phyloP scores from a whole-genome alignment of 2,329 filamentous ascomycete genomes.

The Chaetomium sp. region DNA sequence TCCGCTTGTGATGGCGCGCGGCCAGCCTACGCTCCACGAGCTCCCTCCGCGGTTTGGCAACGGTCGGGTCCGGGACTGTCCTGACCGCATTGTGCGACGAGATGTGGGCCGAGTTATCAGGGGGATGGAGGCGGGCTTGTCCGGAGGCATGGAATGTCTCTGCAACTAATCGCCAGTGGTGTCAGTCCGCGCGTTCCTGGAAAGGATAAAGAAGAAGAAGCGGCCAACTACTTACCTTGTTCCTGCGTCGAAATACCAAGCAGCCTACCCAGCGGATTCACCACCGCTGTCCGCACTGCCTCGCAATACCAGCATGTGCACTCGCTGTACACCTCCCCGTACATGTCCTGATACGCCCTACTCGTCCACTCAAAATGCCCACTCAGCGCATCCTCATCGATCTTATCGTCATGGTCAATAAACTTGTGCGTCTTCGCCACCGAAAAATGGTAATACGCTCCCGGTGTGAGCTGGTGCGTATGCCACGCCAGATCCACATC shows the following conservation, averaged over 20 bases:
- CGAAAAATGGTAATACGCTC: constrained; percentile 63
- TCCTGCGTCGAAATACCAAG: background rate
- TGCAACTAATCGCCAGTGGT: background rate
- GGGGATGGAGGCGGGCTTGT: background rate
- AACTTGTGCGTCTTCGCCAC: constrained; percentile 54
- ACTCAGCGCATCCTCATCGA: constrained; percentile 67
- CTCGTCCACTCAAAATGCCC: constrained; percentile 72
- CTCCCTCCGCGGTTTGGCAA: background rate
- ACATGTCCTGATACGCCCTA: constrained; percentile 67
- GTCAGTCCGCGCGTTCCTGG: background rate
- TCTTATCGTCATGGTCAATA: constrained; percentile 83
- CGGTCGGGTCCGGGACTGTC: background rate
- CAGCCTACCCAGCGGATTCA: background rate
- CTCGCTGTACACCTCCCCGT: constrained; percentile 68
- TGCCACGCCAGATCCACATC: constrained; percentile 80
- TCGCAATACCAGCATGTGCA: constrained; percentile 89
- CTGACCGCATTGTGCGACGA: background rate
- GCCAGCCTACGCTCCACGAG: background rate
- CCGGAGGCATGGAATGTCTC: background rate
- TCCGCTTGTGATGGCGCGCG: constrained; percentile 49
- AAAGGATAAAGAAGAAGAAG: constrained; percentile 36
- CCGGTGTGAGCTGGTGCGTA: constrained; percentile 72
- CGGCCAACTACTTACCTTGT: constrained; percentile 40
- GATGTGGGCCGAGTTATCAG: background rate
- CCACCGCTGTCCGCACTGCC: constrained; percentile 38